These are phyloP conservation scores for Kalmanozyma brasiliensis DNA, from an alignment of 1,284 basidiomycete genomes.

Conservation along the genomic window DNA sequence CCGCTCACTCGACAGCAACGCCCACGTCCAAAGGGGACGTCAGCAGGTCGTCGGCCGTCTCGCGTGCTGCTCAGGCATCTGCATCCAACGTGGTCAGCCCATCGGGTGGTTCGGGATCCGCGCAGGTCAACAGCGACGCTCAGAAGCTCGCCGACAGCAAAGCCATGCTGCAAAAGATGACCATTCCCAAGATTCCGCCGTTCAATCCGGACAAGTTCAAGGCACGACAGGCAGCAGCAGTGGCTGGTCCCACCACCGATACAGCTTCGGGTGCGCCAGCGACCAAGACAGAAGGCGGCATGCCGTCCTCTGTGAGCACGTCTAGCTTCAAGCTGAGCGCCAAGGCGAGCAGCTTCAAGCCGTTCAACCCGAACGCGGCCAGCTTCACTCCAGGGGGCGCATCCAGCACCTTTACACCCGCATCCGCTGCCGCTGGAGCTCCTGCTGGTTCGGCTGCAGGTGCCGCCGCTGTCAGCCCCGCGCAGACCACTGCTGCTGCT, in stretches of 20 bases:
- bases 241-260: slow-evolving; percentile 18
- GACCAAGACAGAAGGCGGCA: slow-evolving; percentile 22
- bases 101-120: slow-evolving; percentile 28
- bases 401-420: slow-evolving; percentile 18
- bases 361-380: slow-evolving; percentile 70
- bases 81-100: slow-evolving; percentile 33
- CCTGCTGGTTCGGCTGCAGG: too few relatives aligned
- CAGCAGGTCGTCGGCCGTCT: slow-evolving; percentile 26
- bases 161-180: slow-evolving; percentile 69
- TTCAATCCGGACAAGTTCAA: slow-evolving; percentile 76
- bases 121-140: slow-evolving; percentile 21
- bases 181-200: slow-evolving; percentile 88
- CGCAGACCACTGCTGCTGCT: slow-evolving; percentile 19
- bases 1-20: slow-evolving; percentile 30
- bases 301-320: slow-evolving; percentile 34
- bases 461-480: slow-evolving; percentile 22
- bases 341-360: slow-evolving; percentile 80
- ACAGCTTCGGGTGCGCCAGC: slow-evolving; percentile 18
- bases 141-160: slow-evolving; percentile 54
- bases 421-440: slow-evolving; percentile 41
- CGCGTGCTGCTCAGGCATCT: slow-evolving; percentile 26
- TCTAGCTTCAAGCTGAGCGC: slow-evolving; percentile 82
- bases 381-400: slow-evolving; percentile 70
- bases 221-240: slow-evolving; percentile 45
- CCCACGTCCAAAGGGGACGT: slow-evolving; percentile 25